Percentiles rank a stretch among this genome's conserved stretches.
Evolutionary conservation across 2,329 filamentous ascomycete species (phyloP).

Genomic region (Pseudocercospora pini-densiflorae): DNA sequence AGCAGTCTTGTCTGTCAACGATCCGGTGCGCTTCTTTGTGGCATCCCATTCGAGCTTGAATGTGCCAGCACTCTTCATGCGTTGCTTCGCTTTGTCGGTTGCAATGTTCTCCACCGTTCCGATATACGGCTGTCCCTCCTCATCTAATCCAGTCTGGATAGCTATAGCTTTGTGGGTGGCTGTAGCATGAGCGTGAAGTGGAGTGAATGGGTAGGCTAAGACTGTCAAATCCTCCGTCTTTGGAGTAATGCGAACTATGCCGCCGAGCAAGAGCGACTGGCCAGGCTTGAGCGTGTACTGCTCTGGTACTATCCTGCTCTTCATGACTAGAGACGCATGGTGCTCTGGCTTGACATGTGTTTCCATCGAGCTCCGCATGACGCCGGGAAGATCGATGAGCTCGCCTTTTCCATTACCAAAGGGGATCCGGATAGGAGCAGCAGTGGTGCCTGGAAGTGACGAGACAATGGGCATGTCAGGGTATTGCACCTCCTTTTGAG

Average conservation of each 20-base stretch:
- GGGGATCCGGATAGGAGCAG: conserved; percentile 89
- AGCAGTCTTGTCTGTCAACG: conserved; percentile 66
- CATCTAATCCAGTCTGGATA: conserved; percentile 61
- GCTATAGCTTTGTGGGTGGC: conserved; percentile 77
- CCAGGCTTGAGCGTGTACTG: conserved; percentile 74
- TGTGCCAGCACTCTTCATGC: conserved; percentile 67
- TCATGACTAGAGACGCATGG: conserved; percentile 76
- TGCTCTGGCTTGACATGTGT: conserved; percentile 70
- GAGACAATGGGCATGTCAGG: conserved; percentile 87
- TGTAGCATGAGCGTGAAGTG: conserved; percentile 75
- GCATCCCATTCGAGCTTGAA: conserved; percentile 82
- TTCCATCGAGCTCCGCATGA: conserved; percentile 75
- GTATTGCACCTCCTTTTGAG: conserved; percentile 72
- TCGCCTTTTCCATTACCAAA: conserved; percentile 88
- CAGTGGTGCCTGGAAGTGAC: conserved; percentile 87
- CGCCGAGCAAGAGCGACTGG: conserved; percentile 78
- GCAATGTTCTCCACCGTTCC: conserved; percentile 66
- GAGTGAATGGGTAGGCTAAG: conserved; percentile 85
- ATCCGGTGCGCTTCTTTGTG: conserved; percentile 76
- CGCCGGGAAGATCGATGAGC: conserved; percentile 87
- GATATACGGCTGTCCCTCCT: conserved; percentile 59
- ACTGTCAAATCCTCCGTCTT: conserved; percentile 67
- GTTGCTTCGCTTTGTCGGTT: conserved; percentile 36
- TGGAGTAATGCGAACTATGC: conserved; percentile 86
- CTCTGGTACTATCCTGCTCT: conserved; percentile 71